Conservation (phyloP, 192 early-diverging fungal species). For the Cetraspora pellucida region DNA sequence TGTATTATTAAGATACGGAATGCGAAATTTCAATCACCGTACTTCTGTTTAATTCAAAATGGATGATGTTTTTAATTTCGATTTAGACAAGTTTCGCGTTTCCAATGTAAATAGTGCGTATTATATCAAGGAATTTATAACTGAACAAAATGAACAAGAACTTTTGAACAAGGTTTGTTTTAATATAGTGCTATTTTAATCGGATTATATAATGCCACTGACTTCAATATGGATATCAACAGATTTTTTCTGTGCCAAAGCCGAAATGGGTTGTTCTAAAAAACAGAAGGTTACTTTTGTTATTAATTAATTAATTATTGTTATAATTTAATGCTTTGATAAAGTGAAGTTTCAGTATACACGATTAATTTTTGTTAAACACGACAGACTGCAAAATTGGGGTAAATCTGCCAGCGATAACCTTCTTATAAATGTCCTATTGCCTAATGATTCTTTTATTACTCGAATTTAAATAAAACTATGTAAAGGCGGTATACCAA, state of each 20-base stretch:
- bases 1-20: no score
- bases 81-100: constrained; percentile 21
- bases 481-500: constrained; percentile 40
- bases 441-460: not conserved
- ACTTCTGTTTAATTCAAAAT: not conserved
- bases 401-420: constrained; percentile 31
- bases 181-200: not conserved
- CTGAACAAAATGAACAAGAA: constrained; percentile 37
- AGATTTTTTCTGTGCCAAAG: constrained; percentile 49
- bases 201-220: not conserved
- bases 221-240: not conserved
- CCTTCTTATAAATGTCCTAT: not conserved
- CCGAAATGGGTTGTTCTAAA: constrained; percentile 57
- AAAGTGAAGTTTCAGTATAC: not conserved
- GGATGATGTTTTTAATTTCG: not conserved
- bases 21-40: no score
- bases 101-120: constrained; percentile 35
- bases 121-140: constrained; percentile 49
- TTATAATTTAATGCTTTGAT: not conserved
- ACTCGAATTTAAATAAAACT: no score
- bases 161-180: constrained; percentile 42
- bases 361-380: constrained; percentile 1
- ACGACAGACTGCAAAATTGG: constrained; percentile 51
- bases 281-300: constrained; percentile 42
- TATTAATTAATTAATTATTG: not conserved